A percentile compares a stretch with the other conserved stretches of the same genome.
phyloP scores from a whole-genome alignment of 768 basidiomycete species.

The Amanita jacksonii region DNA sequence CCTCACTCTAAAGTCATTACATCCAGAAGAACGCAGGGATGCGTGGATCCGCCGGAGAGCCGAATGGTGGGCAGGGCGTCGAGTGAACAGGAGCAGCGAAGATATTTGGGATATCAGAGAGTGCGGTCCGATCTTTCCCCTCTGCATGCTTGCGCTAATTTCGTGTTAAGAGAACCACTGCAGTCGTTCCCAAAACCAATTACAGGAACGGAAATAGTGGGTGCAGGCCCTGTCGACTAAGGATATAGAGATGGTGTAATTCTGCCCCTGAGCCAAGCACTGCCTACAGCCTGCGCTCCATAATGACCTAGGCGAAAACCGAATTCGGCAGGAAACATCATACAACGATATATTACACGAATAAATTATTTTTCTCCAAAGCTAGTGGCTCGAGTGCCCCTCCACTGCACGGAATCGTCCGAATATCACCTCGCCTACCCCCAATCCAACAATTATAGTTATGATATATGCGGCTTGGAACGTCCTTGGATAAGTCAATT shows the following conservation, averaged over 20 bases:
- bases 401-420: constrained; percentile 40
- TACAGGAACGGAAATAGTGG: neutral
- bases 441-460: constrained; percentile 59
- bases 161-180: neutral
- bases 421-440: constrained; percentile 66
- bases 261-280: too few species aligned
- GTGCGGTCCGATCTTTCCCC: constrained; percentile 32
- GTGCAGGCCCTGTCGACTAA: neutral
- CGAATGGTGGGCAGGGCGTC: constrained; percentile 87
- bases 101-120: constrained; percentile 87
- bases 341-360: too few species aligned
- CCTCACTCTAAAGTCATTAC: constrained; percentile 68
- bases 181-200: constrained; percentile 6
- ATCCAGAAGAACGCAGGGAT: constrained; percentile 68
- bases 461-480: constrained; percentile 76
- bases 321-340: too few species aligned
- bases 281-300: too few species aligned
- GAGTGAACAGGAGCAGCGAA: constrained; percentile 78
- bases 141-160: neutral
- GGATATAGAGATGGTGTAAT: too few species aligned
- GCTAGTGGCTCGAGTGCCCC: too few species aligned
- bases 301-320: too few species aligned
- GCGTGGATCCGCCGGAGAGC: constrained; percentile 83
- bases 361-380: too few species aligned
- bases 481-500: constrained; percentile 43